Base-by-base conservation (phyloP, 768 basidiomycete genomes). In the Tulasnella sp. region DNA sequence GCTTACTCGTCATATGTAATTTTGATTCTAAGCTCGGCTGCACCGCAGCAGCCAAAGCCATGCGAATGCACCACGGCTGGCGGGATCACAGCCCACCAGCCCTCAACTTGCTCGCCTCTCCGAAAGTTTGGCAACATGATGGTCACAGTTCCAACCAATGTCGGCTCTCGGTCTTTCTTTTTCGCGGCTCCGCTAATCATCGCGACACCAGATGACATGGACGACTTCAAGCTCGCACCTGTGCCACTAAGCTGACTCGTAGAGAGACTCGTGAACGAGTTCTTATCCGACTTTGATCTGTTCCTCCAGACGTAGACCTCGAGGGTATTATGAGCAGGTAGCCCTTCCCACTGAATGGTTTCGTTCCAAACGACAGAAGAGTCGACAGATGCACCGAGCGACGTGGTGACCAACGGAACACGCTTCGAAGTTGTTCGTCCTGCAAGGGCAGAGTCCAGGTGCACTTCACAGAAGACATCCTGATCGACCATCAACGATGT, bases 381-480 rank as follows among this genome's bases (percentile, higher is more conserved):
- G 9, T 32, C 26, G 15, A 17, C 32, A 1, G 45, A 38, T 38
- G 61, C 23, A n/a, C 17, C 19, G 19, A 42, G 51, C 23, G 32
- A 32, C 7, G 5, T 30, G 32, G 5, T 30, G 27, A 34, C 29
- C 47, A 27, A 29, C 17, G 62, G 49, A 64, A 79, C 84, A 71
- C 34, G 64, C 62, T 83, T 85, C 58, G 83, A 75, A 1, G 85
- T 84, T 1, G 90, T 90, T 56, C 85, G 79, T 54, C 85, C 88
- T 63, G 81, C 82, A 15, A 86, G 77, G 64, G 88, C 87, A 47
- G 86, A 73, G 62, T 78, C 77, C 27, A 68, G 55, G 17, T 64
- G 61, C n/a, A 94, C 76, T 69, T 91, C 87, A 70, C 88, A 91
- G 58, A 79, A 88, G 4, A 87, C 75, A 65, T 87, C 85, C 64